phyloP scores from a whole-genome alignment of 129 eudicot genomes.

The Gnaphalium uliginosum region DNA sequence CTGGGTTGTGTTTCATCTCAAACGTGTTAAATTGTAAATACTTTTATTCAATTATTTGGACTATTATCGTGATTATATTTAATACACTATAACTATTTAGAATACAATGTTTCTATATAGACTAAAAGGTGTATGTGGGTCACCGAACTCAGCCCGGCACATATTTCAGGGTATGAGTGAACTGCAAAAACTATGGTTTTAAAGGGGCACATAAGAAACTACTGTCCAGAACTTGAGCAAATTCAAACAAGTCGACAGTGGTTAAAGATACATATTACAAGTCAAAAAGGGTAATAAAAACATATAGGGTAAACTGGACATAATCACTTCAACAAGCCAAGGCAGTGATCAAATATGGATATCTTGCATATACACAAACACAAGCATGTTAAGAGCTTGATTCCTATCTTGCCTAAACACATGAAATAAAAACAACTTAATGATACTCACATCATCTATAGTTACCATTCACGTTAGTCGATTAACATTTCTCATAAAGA shows the following conservation, averaged over 20 bases:
- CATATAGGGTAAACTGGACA: not conserved
- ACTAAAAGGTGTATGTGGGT: not conserved
- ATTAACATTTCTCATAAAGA: too few relatives aligned
- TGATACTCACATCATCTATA: too few relatives aligned
- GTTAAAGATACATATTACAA: slow-evolving; percentile 53
- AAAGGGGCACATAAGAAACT: slow-evolving; percentile 54
- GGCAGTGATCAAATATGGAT: too few relatives aligned
- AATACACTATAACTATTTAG: not conserved
- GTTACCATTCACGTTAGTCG: too few relatives aligned
- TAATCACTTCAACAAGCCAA: too few relatives aligned
- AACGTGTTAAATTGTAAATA: not conserved
- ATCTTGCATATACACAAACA: too few relatives aligned
- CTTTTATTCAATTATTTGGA: not conserved
- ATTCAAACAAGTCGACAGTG: slow-evolving; percentile 34
- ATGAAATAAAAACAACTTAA: too few relatives aligned
- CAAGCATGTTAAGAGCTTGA: too few relatives aligned
- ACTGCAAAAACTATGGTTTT: too few relatives aligned
- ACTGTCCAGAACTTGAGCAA: slow-evolving; percentile 62
- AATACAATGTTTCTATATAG: not conserved
- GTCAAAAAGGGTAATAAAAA: slow-evolving; percentile 67
- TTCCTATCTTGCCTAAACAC: too few relatives aligned
- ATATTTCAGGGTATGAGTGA: too few relatives aligned
- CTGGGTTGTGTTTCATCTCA: not conserved
- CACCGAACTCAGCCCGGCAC: not conserved
- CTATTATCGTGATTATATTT: not conserved